Evolutionary conservation across 805 yeast species (phyloP).

Genomic region (Candida cerambycidarum): DNA sequence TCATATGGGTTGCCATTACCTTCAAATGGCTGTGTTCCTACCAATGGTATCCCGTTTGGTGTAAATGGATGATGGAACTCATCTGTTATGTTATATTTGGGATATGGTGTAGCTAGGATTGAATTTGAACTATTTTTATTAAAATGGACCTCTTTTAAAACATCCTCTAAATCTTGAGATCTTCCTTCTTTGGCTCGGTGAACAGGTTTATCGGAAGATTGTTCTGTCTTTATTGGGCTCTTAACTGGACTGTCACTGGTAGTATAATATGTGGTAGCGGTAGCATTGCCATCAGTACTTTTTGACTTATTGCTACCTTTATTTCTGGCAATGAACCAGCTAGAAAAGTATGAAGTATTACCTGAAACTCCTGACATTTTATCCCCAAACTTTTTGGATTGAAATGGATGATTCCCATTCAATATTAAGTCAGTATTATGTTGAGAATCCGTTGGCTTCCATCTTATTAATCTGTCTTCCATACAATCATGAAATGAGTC

Average conservation of each 20-base stretch:
- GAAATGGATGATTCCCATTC: conserved; percentile 33
- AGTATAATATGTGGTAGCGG: conserved; percentile 5
- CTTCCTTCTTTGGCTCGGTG: neutral
- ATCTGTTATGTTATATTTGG: neutral
- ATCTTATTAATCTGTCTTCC: conserved; percentile 32
- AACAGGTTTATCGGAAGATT: neutral
- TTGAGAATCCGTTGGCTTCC: conserved; percentile 35
- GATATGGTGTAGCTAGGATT: conserved; percentile 3
- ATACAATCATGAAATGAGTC: conserved; percentile 23
- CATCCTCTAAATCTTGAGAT: neutral
- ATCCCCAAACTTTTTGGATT: conserved; percentile 12
- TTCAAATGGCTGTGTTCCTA: conserved; percentile 6
- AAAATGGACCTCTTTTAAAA: conserved; percentile 7
- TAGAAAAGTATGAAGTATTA: conserved; percentile 1
- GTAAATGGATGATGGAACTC: conserved; percentile 7
- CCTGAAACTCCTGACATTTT: neutral
- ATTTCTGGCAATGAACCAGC: conserved; percentile 6
- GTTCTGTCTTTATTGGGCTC: neutral
- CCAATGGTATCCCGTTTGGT: conserved; percentile 14
- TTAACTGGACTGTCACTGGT: conserved; percentile 3
- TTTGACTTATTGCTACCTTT: neutral
- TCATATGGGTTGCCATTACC: conserved; percentile 10
- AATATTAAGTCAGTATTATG: conserved; percentile 26
- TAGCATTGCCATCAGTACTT: neutral
- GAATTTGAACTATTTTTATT: conserved; percentile 9